Evolutionary conservation across 108 stramenopile genomes (phyloP).

Genomic region (Epithemia pelagica): DNA sequence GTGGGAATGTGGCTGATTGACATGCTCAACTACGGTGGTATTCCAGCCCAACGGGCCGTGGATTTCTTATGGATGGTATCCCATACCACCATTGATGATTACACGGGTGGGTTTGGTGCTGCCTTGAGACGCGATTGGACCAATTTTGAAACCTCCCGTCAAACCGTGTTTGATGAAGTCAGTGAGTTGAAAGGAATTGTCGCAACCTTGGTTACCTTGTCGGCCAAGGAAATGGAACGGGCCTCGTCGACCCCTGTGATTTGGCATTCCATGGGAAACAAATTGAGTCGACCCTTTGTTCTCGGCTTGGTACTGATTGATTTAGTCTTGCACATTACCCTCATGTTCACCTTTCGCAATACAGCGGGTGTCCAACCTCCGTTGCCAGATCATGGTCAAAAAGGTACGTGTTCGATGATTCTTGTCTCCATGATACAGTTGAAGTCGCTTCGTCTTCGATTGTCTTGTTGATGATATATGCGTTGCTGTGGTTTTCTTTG

Average conservation of each 20-base stretch:
- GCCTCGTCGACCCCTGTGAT: slow-evolving; percentile 17
- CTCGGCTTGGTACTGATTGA: slow-evolving; percentile 22
- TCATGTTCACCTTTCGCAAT: slow-evolving; percentile 9
- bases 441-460: background rate
- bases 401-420: no score
- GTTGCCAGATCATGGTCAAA: background rate
- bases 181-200: slow-evolving; percentile 16
- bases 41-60: slow-evolving; percentile 13
- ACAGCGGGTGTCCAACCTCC: background rate
- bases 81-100: slow-evolving; percentile 8
- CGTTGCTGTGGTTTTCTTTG: no score
- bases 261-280: slow-evolving; percentile 20
- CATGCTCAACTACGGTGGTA: slow-evolving; percentile 19
- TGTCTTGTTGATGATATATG: no score
- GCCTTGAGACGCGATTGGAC: slow-evolving; percentile 12
- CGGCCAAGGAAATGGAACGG: slow-evolving; percentile 12
- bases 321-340: slow-evolving; percentile 20
- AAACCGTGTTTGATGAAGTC: slow-evolving; percentile 9
- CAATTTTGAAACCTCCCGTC: slow-evolving; percentile 6
- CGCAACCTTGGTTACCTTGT: slow-evolving; percentile 16
- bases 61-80: slow-evolving; percentile 21
- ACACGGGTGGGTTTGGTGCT: slow-evolving; percentile 9
- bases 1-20: slow-evolving; percentile 23
- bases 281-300: slow-evolving; percentile 19
- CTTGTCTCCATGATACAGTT: no score